These are phyloP conservation scores for Cyclostephanos tholiformis DNA, from an alignment of 108 stramenopile genomes.

Conservation along the genomic window DNA sequence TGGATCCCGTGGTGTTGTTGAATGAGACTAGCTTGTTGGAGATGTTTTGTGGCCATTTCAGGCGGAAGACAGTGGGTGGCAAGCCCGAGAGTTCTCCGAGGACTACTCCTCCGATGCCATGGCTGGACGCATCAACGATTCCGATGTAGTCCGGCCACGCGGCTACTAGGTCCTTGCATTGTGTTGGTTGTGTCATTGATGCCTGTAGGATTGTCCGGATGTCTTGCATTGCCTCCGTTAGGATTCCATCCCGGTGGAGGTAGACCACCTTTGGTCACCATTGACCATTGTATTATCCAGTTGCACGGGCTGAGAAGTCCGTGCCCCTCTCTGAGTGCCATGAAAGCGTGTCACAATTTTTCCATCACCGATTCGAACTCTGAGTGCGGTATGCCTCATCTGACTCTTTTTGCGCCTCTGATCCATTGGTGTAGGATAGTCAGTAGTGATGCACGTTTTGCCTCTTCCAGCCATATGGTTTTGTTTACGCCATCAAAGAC, in stretches of 20 bases:
- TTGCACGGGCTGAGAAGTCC: not conserved
- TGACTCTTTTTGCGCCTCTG: not conserved
- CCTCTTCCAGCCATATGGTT: not conserved
- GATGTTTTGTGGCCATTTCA: no score
- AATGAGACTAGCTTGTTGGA: no score
- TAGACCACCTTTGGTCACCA: no score
- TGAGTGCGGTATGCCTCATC: not conserved
- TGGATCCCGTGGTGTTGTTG: no score
- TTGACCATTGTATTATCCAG: no score
- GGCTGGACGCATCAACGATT: no score
- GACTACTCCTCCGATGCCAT: no score
- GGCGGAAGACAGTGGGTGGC: no score
- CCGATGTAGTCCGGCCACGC: not conserved
- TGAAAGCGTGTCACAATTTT: not conserved
- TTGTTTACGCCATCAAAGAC: not conserved
- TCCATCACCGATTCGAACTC: no score
- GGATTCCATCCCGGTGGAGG: not conserved
- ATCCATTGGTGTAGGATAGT: not conserved
- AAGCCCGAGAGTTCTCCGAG: no score
- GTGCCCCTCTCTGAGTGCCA: not conserved
- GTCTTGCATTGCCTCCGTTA: not conserved
- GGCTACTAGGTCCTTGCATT: not conserved
- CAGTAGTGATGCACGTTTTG: not conserved
- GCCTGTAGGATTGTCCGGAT: not conserved
- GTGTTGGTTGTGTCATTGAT: not conserved